Base-by-base conservation (phyloP, 176 grass and related monocot genomes). In the Carex parvula region DNA sequence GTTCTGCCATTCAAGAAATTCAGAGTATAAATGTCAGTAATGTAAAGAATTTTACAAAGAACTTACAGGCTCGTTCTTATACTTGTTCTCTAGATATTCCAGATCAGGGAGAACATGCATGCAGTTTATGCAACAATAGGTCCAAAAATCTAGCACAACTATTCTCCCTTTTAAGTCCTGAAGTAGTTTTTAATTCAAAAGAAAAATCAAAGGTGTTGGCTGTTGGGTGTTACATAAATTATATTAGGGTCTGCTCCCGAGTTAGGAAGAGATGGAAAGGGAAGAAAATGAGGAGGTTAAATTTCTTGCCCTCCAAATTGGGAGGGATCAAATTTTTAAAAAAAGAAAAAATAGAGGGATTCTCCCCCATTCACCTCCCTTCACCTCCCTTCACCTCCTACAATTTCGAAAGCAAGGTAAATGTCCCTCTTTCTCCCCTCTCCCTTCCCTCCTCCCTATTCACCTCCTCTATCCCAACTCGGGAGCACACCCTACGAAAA, bases 91-190 rank as follows among this genome's bases (percentile, higher is more conserved):
- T 65, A 98, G 79, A 84, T 84, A 98, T 54, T 98, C 92, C 62
- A 98, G 91, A 83, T 98, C 95, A 26, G 95, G 95, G 70, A 98
- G 81, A 48, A 98, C 92, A 93, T 98, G 95, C 95, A 98, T 98
- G 81, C 95, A 98, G 72, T 98, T 98, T 81, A 98, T 98, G 83
- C 92, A 98, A 82, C 95, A 98, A 87, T 94, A 98, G 29, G 92
- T 98, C 95, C 92, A 98, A 91, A 98, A 98, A 93, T 94, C 95
- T 83, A 98, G 86, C 18, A 98, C 74, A 57, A 98, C 92, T 37
- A 98, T 88, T 86, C 80, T 93, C 62, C 92, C 95, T 89, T 90
- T 98, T 84, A 98, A 93, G 88, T 94, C 89, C 95, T 98, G 91
- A 82, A 93, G 52, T 30, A 39, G 64, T 56, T 67, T 78, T 11